Base-by-base conservation (phyloP, 306 rosid genomes). In the Prinsepia uniflora region DNA sequence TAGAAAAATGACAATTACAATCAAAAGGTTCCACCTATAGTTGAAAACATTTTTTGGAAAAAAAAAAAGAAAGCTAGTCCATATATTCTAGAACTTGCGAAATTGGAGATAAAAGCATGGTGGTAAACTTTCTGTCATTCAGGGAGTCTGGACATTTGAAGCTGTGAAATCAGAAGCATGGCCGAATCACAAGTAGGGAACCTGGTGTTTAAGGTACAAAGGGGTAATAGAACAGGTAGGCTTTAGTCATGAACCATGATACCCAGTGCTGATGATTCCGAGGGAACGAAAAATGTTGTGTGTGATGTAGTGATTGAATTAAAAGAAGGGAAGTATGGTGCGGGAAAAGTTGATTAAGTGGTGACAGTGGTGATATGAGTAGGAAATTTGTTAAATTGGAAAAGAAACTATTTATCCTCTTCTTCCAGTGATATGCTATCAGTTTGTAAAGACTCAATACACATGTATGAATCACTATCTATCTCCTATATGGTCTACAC, bases 131-230 rank as follows among this genome's bases (percentile, higher is more conserved):
- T 11, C 7, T 18, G 45, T 14, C 41, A 34, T 60, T 60, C 11
- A 11, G 20, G 65, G 65, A 36, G 44, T 7, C 19, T 10, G 10
- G 20, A 60, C 12, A 60, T 60, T 36, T 60, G n/a, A 60, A 60
- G 20, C 45, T 60, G 65, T 60, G 65, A 60, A 60, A 22, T 13
- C 19, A 60, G 44, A 60, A 13, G 42, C 20, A 60, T 36, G 65
- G 65, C 17, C 8, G 6, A 57, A 11, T 15, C 5, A 10, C 17
- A n/a, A 40, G 22, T 56, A 24, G 36, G 24, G 62, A 39, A 11
- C 1, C 62, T 57, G n/a, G 62, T 57, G 62, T 22, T 24, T 22
- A 22, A 57, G 62, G 62, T 20, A 10, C 22, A 57, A 56, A 57
- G 40, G 17, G 40, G 22, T 57, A 56, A 12, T 3, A 22, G n/a